phyloP scores from a whole-genome alignment of 2,329 filamentous ascomycete species.

The Penicillium sp. region DNA sequence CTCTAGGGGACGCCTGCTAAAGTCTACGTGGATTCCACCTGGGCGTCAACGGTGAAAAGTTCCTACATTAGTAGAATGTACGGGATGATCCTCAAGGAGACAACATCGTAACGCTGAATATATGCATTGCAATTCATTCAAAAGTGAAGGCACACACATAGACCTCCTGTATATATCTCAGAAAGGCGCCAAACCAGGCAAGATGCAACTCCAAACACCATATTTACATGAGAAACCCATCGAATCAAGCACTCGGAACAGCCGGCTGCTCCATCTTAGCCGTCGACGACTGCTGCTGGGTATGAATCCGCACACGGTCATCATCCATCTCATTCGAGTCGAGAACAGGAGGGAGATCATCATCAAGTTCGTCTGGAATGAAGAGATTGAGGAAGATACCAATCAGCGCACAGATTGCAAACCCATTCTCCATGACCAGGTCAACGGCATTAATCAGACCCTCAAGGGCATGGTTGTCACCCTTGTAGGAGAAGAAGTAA shows the following conservation, averaged over 20 bases:
- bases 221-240: neutral
- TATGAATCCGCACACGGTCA: conserved; percentile 10
- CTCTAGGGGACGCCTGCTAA: too few relatives aligned
- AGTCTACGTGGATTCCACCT: too few relatives aligned
- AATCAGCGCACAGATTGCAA: conserved; percentile 65
- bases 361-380: conserved; percentile 72
- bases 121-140: too few relatives aligned
- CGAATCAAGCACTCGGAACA: neutral
- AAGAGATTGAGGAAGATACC: conserved; percentile 69
- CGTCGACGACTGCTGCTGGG: conserved; percentile 1
- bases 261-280: conserved; percentile 10
- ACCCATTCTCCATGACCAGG: conserved; percentile 64
- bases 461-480: conserved; percentile 66
- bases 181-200: neutral
- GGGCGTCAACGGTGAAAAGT: too few relatives aligned
- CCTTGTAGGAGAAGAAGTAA: conserved; percentile 46
- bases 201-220: neutral
- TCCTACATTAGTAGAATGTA: too few relatives aligned
- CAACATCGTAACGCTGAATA: too few relatives aligned
- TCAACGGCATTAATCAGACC: conserved; percentile 51
- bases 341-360: conserved; percentile 51
- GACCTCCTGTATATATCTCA: neutral
- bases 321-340: conserved; percentile 24
- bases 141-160: too few relatives aligned
- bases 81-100: too few relatives aligned